Conservation (phyloP, 1,284 basidiomycete genomes). For the Austropuccinia psidii region DNA sequence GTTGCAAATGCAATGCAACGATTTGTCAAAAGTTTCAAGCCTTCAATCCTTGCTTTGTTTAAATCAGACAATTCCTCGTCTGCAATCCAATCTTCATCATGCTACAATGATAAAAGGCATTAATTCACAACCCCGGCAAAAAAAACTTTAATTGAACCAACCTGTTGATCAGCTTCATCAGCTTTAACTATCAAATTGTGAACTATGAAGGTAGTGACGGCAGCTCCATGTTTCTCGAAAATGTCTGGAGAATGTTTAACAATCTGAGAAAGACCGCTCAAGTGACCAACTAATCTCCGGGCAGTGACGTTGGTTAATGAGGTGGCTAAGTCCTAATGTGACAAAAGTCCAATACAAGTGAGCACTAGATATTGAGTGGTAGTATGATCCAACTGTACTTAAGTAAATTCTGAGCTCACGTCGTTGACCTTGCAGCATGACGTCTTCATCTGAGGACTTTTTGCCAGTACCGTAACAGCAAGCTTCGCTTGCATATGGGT, state of each 20-base stretch:
- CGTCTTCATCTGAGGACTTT: conserved; percentile 50
- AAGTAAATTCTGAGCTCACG: conserved; percentile 52
- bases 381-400: background rate
- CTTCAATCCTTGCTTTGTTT: conserved; percentile 60
- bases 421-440: conserved; percentile 57
- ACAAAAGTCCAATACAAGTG: background rate
- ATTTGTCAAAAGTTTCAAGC: conserved; percentile 69
- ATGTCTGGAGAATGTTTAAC: conserved; percentile 61
- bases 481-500: conserved; percentile 73
- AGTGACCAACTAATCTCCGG: conserved; percentile 59
- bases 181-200: conserved; percentile 63
- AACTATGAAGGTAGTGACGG: conserved; percentile 63
- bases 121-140: background rate
- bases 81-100: conserved; percentile 62
- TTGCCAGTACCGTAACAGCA: conserved; percentile 67
- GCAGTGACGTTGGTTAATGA: conserved; percentile 54
- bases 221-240: conserved; percentile 68
- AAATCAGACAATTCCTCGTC: conserved; percentile 57
- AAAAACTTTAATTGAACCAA: conserved; percentile 44
- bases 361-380: background rate
- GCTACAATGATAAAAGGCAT: conserved; percentile 38
- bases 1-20: conserved; percentile 63
- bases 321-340: conserved; percentile 52
- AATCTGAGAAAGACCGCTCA: conserved; percentile 67
- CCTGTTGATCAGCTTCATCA: conserved; percentile 50